Evolutionary conservation across 352 stramenopile genomes (phyloP).

Genomic region (Phytophthora hybrid): DNA sequence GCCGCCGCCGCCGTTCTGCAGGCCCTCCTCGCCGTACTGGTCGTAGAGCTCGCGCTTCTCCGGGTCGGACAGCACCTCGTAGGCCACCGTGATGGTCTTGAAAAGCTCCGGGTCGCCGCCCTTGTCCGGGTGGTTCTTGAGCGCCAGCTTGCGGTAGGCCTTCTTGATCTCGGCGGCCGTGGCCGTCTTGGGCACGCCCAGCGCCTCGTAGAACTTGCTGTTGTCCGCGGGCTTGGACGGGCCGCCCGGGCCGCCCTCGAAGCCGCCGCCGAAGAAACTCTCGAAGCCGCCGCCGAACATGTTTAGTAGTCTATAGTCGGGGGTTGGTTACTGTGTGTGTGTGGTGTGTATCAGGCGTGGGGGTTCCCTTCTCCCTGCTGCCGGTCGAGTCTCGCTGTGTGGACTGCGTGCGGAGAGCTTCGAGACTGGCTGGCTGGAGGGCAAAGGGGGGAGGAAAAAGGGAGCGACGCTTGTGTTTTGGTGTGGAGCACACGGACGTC

Average conservation of each 20-base stretch:
- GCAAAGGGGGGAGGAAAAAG: conserved; percentile 28
- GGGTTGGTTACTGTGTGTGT: conserved; percentile 8
- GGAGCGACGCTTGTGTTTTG: conserved; percentile 17
- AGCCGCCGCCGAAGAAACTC: conserved; percentile 87
- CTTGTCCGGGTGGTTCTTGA: conserved; percentile 99
- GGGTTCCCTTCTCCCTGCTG: conserved; percentile 25
- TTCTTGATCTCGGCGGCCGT: conserved; percentile 91
- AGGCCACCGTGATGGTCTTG: conserved; percentile 95
- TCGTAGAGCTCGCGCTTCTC: conserved; percentile 92
- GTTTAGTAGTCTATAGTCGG: conserved; percentile 24
- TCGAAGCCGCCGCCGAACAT: conserved; percentile 91
- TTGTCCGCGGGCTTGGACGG: conserved; percentile 84
- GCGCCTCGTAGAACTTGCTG: conserved; percentile 89
- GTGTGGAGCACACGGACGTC: conserved; percentile 7
- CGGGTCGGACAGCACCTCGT: conserved; percentile 97
- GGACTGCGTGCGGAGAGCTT: conserved; percentile 39
- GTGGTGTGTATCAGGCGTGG: conserved; percentile 36
- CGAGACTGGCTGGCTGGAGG: conserved; percentile 42
- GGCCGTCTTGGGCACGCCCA: conserved; percentile 88
- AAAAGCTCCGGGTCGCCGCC: conserved; percentile 97
- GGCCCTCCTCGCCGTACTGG: conserved; percentile 98
- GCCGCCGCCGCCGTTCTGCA: conserved; percentile 90
- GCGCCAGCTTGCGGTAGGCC: conserved; percentile 89
- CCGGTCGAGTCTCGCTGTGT: conserved; percentile 16
- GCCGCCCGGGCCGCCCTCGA: conserved; percentile 55